Base-by-base conservation (phyloP, 129 eudicot species). In the Tanacetum coccineum region DNA sequence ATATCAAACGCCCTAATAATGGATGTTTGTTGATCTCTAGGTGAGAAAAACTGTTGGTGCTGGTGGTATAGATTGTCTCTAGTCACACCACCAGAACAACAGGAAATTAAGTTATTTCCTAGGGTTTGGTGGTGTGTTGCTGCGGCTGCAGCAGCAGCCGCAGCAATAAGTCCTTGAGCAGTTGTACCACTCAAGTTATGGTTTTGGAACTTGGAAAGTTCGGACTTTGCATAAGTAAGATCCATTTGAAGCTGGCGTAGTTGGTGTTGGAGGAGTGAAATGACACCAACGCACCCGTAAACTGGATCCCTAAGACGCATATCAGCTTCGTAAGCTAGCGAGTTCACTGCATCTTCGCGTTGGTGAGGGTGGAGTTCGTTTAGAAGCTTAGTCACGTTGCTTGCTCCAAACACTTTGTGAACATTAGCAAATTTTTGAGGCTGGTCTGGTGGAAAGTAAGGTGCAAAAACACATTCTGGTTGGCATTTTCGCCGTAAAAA, bases 251-350 rank as follows among this genome's bases (percentile, higher is more conserved):
- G 95, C 78, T 89, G 96, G 5, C 90, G 81, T 32, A 89, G 96
- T 71, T 89, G 96, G 78, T 89, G 96, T 45, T 89, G 96, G 60
- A 89, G 90, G 66, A 89, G 90, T 11, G 96, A 89, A 46, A 89
- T 89, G 70, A 89, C 96, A 21, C 96, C 95, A 22, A 89, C 96
- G 62, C 96, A 89, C n/a, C 96, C 96, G 71, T 89, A 89, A 25
- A 89, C 96, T 0, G 96, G 96, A 71, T 89, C 96, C 0, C 96
- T 82, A 18, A 89, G 95, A 9, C 96, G 86, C 96, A 89, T 89
- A 12, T 89, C 96, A 21, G 96, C 96, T 72, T 89, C 96, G 48
- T 89, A 89, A 0, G 96, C 96, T 2, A 89, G 85, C 9, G 94
- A 85, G 75, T 89, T 89, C 46, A 89, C 96, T 12, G 96, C 96